Conservation (phyloP, 129 eudicot genomes). For the Erigeron canadensis region DNA sequence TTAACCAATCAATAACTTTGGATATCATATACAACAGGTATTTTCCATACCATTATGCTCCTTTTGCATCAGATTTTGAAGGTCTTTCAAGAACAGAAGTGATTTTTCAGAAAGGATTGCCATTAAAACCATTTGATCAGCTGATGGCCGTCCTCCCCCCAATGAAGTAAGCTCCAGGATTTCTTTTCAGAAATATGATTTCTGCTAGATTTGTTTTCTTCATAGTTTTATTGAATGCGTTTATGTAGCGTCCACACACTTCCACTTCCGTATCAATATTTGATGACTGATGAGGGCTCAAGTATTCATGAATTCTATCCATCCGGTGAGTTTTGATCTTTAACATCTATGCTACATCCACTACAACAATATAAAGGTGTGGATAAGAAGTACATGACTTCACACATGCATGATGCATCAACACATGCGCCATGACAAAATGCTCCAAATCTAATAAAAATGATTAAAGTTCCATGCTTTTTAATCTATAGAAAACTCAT, state of each 20-base stretch:
- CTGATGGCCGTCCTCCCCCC: slow-evolving; percentile 74
- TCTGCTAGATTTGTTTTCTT: background rate
- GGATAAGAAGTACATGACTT: too few species aligned
- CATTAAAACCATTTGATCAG: slow-evolving; percentile 66
- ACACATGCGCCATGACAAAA: too few species aligned
- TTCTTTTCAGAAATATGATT: slow-evolving; percentile 2
- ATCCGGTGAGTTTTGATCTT: slow-evolving; percentile 27
- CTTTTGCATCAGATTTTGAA: slow-evolving; percentile 64
- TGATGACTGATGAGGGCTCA: slow-evolving; percentile 49
- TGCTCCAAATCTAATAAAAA: too few species aligned
- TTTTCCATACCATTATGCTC: slow-evolving; percentile 62
- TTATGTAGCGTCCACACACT: slow-evolving; percentile 57
- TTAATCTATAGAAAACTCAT: background rate
- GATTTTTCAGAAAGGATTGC: slow-evolving; percentile 47
- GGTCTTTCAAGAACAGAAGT: slow-evolving; percentile 44
- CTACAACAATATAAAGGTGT: too few species aligned
- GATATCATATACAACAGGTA: slow-evolving; percentile 33
- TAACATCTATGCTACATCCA: too few species aligned
- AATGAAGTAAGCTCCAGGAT: slow-evolving; percentile 32
- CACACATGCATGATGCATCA: too few species aligned
- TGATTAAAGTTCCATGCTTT: too few species aligned
- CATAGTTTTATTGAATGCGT: background rate
- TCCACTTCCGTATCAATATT: slow-evolving; percentile 37
- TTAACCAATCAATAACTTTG: background rate
- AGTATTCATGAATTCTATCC: slow-evolving; percentile 48